phyloP scores from a whole-genome alignment of 805 yeast species.

The Hanseniaspora meyeri region DNA sequence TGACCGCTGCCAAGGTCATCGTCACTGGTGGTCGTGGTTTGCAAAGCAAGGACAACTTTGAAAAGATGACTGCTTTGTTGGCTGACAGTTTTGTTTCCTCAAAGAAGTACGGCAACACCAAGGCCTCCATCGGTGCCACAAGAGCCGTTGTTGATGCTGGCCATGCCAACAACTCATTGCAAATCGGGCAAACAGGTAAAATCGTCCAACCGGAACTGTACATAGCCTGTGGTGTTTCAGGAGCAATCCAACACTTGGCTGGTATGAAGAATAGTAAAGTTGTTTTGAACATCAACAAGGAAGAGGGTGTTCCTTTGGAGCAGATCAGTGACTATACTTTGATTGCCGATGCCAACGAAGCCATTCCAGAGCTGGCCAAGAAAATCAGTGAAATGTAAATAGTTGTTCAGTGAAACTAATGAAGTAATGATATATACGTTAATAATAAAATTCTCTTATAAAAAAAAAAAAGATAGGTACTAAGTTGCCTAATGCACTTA shows the following conservation, averaged over 20 bases:
- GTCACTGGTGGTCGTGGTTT: slow-evolving; percentile 93
- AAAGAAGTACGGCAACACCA: slow-evolving; percentile 22
- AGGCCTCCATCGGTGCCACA: slow-evolving; percentile 97
- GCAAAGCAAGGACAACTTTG: slow-evolving; percentile 80
- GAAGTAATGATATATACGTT: neutral
- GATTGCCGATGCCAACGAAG: slow-evolving; percentile 76
- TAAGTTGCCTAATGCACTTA: too few species aligned
- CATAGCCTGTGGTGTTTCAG: slow-evolving; percentile 86
- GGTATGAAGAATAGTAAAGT: slow-evolving; percentile 95
- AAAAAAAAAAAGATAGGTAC: too few species aligned
- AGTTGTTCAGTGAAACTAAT: neutral
- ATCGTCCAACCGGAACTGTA: slow-evolving; percentile 94
- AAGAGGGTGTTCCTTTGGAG: slow-evolving; percentile 87
- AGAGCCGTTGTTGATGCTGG: slow-evolving; percentile 98
- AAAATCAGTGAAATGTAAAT: slow-evolving; percentile 34
- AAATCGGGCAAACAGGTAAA: slow-evolving; percentile 97
- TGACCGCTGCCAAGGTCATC: slow-evolving; percentile 67
- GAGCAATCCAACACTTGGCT: slow-evolving; percentile 96
- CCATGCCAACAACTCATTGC: slow-evolving; percentile 87
- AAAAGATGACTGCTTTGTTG: slow-evolving; percentile 60
- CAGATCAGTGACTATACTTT: slow-evolving; percentile 81
- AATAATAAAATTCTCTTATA: neutral
- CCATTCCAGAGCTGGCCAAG: slow-evolving; percentile 79
- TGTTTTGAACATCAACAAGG: slow-evolving; percentile 89
- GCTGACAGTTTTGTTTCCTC: slow-evolving; percentile 54